Conservation (phyloP, 257 asterid genomes). For the Fraxinus quadrangulata region DNA sequence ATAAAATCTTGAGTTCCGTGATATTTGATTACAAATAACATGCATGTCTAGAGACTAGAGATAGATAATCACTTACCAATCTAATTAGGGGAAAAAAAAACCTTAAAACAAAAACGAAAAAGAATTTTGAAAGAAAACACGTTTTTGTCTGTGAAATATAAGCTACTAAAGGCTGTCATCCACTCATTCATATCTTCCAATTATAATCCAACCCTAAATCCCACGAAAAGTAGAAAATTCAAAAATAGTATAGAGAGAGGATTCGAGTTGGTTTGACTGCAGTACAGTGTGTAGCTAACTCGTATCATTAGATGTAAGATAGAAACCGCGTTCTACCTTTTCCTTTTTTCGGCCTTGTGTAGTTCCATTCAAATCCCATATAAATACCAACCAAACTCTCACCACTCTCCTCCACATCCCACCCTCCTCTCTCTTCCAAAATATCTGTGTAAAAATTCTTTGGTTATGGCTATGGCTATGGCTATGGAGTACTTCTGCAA, state of each 20-base stretch:
- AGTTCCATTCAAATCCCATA: slow-evolving; percentile 31
- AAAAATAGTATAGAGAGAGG: neutral
- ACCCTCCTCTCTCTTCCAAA: neutral
- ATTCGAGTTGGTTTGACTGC: slow-evolving; percentile 11
- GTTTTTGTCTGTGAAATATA: neutral
- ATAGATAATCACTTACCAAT: too few species aligned
- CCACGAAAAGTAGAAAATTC: slow-evolving; percentile 2
- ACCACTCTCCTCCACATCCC: neutral
- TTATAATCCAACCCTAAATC: neutral
- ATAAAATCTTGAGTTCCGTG: too few species aligned
- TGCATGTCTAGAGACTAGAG: too few species aligned
- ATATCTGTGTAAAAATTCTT: neutral
- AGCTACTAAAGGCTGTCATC: neutral
- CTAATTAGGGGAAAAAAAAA: too few species aligned
- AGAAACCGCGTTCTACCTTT: slow-evolving; percentile 51
- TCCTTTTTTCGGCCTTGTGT: slow-evolving; percentile 21
- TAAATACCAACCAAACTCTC: slow-evolving; percentile 36
- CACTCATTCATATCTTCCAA: neutral
- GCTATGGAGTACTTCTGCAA: slow-evolving; percentile 41
- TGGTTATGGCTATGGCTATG: neutral
- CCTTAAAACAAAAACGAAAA: too few species aligned
- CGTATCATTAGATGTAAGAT: slow-evolving; percentile 33
- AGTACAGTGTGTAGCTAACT: slow-evolving; percentile 18
- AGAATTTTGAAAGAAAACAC: neutral
- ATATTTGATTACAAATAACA: too few species aligned